Conservation (phyloP, 305 asterid genomes). For the Salvia sclarea region DNA sequence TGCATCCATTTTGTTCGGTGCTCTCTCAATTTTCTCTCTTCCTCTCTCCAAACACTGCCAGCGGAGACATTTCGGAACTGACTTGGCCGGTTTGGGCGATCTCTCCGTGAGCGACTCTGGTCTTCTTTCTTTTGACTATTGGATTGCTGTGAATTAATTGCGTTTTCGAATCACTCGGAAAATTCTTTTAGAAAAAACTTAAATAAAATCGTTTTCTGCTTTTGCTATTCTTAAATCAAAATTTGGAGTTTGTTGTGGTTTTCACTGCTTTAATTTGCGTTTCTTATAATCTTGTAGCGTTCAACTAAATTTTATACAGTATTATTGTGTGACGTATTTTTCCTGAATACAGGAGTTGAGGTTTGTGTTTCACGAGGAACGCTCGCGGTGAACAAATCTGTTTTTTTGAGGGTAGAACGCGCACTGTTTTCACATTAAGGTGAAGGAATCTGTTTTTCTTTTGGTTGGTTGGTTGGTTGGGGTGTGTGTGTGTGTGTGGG, state of each 20-base stretch:
- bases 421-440: constrained; percentile 11
- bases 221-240: background rate
- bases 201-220: background rate
- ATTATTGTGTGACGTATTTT: background rate
- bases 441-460: background rate
- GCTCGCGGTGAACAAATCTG: background rate
- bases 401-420: background rate
- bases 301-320: constrained; percentile 4
- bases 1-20: constrained; percentile 26
- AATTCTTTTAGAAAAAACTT: too few species aligned
- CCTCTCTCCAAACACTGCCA: constrained; percentile 23
- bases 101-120: constrained; percentile 33
- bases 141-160: constrained; percentile 24
- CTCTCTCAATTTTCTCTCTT: constrained; percentile 16
- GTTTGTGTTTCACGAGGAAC: constrained; percentile 29
- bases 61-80: constrained; percentile 15
- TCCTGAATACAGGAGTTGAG: constrained; percentile 26
- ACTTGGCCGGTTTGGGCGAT: too few species aligned
- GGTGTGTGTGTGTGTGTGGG: background rate
- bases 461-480: too few species aligned
- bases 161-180: constrained; percentile 2
- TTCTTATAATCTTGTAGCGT: background rate
- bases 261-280: background rate
- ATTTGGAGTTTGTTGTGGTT: constrained; percentile 26
- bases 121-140: background rate